phyloP scores from a whole-genome alignment of 2,329 filamentous ascomycete species.

The Talaromyces sp. region DNA sequence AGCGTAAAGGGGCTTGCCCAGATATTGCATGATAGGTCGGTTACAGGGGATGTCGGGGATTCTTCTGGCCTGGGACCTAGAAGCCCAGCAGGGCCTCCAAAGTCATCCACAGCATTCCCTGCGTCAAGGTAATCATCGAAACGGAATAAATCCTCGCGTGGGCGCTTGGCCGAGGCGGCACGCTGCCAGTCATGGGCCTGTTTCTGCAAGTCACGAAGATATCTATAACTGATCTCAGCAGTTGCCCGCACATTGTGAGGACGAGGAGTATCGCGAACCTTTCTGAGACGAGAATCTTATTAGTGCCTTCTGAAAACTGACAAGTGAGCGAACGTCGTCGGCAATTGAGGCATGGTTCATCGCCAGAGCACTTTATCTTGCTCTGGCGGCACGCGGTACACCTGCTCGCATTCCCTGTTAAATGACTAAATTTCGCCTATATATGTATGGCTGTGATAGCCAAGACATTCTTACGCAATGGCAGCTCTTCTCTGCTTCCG shows the following conservation, averaged over 20 bases:
- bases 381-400: conserved; percentile 33
- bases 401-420: conserved; percentile 7
- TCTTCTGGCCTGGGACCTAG: neutral
- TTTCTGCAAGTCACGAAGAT: neutral
- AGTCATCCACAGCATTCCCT: neutral
- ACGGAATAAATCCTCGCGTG: neutral
- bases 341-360: conserved; percentile 30
- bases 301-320: neutral
- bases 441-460: neutral
- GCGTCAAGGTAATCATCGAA: neutral
- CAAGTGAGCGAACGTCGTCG: conserved; percentile 7
- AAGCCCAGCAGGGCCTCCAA: neutral
- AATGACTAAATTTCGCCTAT: neutral
- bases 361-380: conserved; percentile 41
- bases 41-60: neutral
- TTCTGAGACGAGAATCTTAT: neutral
- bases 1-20: conserved; percentile 20
- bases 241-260: neutral
- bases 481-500: neutral
- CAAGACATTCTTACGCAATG: neutral
- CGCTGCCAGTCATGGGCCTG: neutral
- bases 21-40: conserved; percentile 12
- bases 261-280: neutral
- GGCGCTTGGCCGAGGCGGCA: neutral
- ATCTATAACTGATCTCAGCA: neutral